Evolutionary conservation across 1,284 basidiomycete genomes (phyloP).

Genomic region (Heliocybe sulcata): DNA sequence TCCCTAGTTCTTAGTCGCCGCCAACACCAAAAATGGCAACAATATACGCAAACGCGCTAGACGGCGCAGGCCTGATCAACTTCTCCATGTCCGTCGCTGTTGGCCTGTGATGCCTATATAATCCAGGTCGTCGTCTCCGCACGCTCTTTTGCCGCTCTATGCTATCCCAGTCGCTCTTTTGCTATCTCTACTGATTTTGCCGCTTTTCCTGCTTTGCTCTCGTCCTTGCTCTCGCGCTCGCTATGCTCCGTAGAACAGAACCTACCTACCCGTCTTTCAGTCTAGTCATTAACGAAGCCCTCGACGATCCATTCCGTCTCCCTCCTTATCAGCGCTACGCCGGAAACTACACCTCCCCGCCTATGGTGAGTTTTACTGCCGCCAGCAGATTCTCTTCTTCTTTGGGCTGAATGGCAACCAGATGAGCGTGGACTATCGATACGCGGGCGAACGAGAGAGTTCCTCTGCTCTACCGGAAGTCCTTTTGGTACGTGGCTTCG

Average conservation of each 20-base stretch:
- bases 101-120: background rate
- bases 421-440: background rate
- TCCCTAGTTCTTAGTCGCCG: background rate
- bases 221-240: conserved; percentile 7
- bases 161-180: background rate
- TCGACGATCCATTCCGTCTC: background rate
- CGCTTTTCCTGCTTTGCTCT: conserved; percentile 9
- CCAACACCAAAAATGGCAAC: background rate
- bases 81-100: background rate
- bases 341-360: background rate
- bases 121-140: background rate
- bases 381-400: background rate
- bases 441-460: background rate
- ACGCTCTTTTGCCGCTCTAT: background rate
- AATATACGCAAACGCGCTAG: background rate
- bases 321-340: background rate
- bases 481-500: background rate
- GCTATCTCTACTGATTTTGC: conserved; percentile 12
- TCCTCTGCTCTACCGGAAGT: background rate
- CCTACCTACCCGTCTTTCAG: background rate
- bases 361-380: background rate
- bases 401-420: background rate
- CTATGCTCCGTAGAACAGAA: conserved; percentile 1
- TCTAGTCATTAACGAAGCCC: background rate
- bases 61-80: background rate